Evolutionary conservation across 2,329 filamentous ascomycete species (phyloP).

Genomic region (Pyrenophora tritici-repentis): DNA sequence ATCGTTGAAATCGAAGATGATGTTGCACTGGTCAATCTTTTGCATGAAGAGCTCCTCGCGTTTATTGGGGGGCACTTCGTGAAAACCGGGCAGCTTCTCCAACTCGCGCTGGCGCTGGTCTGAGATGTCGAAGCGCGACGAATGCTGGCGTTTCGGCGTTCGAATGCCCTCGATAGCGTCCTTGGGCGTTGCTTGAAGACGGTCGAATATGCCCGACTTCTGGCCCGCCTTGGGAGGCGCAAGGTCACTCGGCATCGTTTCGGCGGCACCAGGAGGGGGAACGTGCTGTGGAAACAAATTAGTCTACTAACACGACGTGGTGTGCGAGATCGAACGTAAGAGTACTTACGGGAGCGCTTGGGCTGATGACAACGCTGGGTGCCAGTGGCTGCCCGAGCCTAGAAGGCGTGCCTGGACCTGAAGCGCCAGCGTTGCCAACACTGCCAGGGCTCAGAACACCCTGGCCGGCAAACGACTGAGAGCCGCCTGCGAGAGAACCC

Average conservation of each 20-base stretch:
- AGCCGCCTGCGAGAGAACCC: constrained; percentile 33
- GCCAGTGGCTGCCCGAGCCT: constrained; percentile 68
- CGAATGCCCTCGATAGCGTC: constrained; percentile 94
- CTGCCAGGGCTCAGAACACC: constrained; percentile 38
- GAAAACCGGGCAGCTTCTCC: constrained; percentile 96
- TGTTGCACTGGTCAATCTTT: constrained; percentile 99
- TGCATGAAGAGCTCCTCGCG: constrained; percentile 99
- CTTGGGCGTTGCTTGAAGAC: constrained; percentile 90
- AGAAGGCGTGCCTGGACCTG: constrained; percentile 61
- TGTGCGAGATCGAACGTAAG: not conserved
- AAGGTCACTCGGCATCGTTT: constrained; percentile 97
- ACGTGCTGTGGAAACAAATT: constrained; percentile 67
- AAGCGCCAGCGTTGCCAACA: constrained; percentile 55
- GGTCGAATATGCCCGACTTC: constrained; percentile 87
- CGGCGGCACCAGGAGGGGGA: constrained; percentile 87
- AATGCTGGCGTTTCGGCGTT: constrained; percentile 95
- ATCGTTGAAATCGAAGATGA: constrained; percentile 99
- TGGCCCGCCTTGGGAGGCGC: constrained; percentile 89
- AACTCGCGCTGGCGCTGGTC: constrained; percentile 86
- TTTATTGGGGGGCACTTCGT: constrained; percentile 93
- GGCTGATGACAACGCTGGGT: constrained; percentile 92
- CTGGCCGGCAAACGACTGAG: constrained; percentile 43
- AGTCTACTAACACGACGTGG: not conserved
- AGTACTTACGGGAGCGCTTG: constrained; percentile 71
- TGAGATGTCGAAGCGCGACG: constrained; percentile 96